phyloP scores from a whole-genome alignment of 768 basidiomycete species.

The Kondoa subrosea region DNA sequence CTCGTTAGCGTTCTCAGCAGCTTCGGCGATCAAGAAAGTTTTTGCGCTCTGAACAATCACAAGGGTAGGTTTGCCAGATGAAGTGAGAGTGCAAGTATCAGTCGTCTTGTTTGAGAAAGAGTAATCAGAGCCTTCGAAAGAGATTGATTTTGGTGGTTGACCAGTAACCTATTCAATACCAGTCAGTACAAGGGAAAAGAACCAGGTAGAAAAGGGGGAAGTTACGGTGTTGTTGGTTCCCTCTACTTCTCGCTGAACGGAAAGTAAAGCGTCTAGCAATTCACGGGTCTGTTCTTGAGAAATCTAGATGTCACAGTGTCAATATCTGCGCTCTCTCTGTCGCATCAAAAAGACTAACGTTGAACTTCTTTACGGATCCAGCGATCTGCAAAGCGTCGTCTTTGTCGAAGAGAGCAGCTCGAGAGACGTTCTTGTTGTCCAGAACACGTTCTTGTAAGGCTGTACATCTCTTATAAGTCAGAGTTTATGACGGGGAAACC shows the following conservation, averaged over 20 bases:
- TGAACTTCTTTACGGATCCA: background rate
- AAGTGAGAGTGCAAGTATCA: background rate
- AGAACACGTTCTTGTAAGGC: background rate
- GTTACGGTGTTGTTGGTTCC: background rate
- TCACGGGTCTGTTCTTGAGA: background rate
- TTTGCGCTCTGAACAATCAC: background rate
- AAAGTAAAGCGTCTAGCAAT: background rate
- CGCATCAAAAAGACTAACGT: background rate
- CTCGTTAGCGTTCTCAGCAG: background rate
- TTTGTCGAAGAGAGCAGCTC: background rate
- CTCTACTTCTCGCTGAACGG: background rate
- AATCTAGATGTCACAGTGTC: background rate
- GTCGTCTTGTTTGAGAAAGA: background rate
- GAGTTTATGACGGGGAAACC: background rate
- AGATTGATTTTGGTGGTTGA: background rate
- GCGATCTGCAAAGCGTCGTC: background rate
- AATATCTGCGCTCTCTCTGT: too few species aligned
- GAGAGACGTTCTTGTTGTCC: background rate
- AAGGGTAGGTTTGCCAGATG: background rate
- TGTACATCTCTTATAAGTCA: background rate
- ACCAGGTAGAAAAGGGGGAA: too few species aligned
- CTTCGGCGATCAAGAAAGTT: background rate
- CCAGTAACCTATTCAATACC: too few species aligned
- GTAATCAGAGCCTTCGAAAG: background rate
- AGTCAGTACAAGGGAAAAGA: too few species aligned